These are phyloP conservation scores for Fusarium virguliforme DNA, from an alignment of 2,329 filamentous ascomycete genomes.

Conservation along the genomic window DNA sequence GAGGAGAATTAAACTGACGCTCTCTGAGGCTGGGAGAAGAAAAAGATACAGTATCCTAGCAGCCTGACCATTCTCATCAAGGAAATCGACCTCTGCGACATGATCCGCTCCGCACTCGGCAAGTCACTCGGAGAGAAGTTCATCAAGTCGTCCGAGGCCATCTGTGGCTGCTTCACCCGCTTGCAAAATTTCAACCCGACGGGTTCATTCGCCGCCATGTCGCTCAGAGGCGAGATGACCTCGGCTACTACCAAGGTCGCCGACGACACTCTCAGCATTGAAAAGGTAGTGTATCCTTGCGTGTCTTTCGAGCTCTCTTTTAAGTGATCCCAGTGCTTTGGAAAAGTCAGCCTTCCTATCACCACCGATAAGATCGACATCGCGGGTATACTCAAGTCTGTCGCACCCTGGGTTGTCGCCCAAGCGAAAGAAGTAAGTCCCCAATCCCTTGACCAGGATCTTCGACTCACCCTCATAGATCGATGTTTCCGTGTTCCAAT, in stretches of 20 bases:
- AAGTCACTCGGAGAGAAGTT: conserved; percentile 2
- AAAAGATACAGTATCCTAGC: neutral
- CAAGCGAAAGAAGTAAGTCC: conserved; percentile 3
- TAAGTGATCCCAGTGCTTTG: neutral
- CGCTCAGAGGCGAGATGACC: neutral
- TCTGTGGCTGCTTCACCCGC: conserved; percentile 14
- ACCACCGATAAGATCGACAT: neutral
- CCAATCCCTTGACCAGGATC: neutral
- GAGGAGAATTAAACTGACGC: neutral
- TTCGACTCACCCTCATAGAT: neutral
- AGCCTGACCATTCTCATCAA: conserved; percentile 9
- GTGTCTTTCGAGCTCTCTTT: neutral
- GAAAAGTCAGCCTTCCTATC: neutral
- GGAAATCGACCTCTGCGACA: conserved; percentile 8
- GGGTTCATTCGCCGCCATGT: conserved; percentile 8
- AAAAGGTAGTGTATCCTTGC: neutral
- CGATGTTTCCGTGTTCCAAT: neutral
- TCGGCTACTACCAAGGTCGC: neutral
- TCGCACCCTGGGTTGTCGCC: neutral
- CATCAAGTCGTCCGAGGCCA: conserved; percentile 8
- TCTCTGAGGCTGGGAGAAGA: conserved; percentile 3
- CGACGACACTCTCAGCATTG: neutral
- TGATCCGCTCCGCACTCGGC: neutral
- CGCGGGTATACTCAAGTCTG: neutral
- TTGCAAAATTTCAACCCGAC: neutral